phyloP scores from a whole-genome alignment of 805 yeast species.

The Saccharomyces kudriavzevii region DNA sequence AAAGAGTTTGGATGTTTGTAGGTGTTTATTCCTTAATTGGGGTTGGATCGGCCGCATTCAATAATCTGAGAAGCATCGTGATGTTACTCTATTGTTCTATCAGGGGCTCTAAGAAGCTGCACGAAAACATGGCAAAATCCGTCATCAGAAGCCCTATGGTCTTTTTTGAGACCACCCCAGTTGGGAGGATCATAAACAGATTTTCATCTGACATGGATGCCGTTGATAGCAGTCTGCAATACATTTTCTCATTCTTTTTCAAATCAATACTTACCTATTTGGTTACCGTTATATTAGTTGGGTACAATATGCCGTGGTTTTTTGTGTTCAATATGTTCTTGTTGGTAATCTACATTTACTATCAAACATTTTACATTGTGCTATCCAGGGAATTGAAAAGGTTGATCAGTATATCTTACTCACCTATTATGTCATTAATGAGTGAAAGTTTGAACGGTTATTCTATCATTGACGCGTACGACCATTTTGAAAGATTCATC shows the following conservation, averaged over 20 bases:
- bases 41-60: slow-evolving; percentile 41
- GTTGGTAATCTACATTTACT: slow-evolving; percentile 55
- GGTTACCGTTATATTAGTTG: slow-evolving; percentile 46
- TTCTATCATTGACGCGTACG: slow-evolving; percentile 69
- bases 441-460: slow-evolving; percentile 77
- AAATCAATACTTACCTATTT: slow-evolving; percentile 37
- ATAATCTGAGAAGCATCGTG: slow-evolving; percentile 38
- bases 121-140: slow-evolving; percentile 46
- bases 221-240: slow-evolving; percentile 51
- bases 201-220: slow-evolving; percentile 55
- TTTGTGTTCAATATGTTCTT: slow-evolving; percentile 36
- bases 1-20: slow-evolving; percentile 39
- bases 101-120: slow-evolving; percentile 47
- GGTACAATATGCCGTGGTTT: slow-evolving; percentile 47
- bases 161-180: slow-evolving; percentile 62
- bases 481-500: slow-evolving; percentile 56
- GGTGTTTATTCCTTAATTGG: slow-evolving; percentile 51
- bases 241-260: slow-evolving; percentile 42
- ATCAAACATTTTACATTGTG: slow-evolving; percentile 60
- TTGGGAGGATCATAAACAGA: slow-evolving; percentile 58
- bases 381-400: slow-evolving; percentile 75
- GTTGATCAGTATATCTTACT: slow-evolving; percentile 55
- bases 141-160: slow-evolving; percentile 55
- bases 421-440: slow-evolving; percentile 75
- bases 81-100: slow-evolving; percentile 49